These are phyloP conservation scores for Cutaneotrichosporon sp. DNA, from an alignment of 1,284 basidiomycete species.

Conservation along the genomic window DNA sequence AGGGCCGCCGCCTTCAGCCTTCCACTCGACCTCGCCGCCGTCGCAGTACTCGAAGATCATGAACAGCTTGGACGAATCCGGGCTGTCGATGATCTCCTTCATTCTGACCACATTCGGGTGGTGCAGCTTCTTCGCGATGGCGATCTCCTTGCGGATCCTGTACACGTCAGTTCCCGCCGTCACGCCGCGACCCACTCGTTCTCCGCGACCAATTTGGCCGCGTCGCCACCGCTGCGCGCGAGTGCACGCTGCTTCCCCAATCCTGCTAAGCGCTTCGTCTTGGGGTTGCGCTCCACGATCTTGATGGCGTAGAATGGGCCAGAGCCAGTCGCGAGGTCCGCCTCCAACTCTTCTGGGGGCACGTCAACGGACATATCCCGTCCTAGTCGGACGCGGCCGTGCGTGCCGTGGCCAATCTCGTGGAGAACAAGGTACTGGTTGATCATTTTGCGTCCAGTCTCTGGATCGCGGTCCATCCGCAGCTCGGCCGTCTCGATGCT, in stretches of 20 bases:
- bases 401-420: constrained; percentile 71
- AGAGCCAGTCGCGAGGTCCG: constrained; percentile 15
- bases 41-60: constrained; percentile 96
- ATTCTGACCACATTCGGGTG: constrained; percentile 89
- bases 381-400: constrained; percentile 72
- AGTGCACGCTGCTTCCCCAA: constrained; percentile 35
- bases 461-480: constrained; percentile 41
- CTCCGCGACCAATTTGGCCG: constrained; percentile 51
- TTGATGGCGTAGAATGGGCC: constrained; percentile 58
- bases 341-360: constrained; percentile 16
- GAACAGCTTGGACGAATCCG: constrained; percentile 81
- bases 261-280: constrained; percentile 59
- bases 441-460: constrained; percentile 55
- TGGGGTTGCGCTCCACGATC: constrained; percentile 64
- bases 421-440: constrained; percentile 69
- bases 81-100: constrained; percentile 93
- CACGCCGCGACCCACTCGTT: constrained; percentile 31
- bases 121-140: constrained; percentile 93
- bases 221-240: constrained; percentile 46
- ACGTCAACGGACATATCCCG: constrained; percentile 53
- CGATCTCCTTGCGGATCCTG: constrained; percentile 74
- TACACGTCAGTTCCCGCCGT: constrained; percentile 18
- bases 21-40: constrained; percentile 92
- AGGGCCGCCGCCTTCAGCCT: constrained; percentile 58
- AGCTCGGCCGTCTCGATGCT: constrained; percentile 58